Conservation (phyloP, 805 yeast species). For the Cyberlindnera lachancei region DNA sequence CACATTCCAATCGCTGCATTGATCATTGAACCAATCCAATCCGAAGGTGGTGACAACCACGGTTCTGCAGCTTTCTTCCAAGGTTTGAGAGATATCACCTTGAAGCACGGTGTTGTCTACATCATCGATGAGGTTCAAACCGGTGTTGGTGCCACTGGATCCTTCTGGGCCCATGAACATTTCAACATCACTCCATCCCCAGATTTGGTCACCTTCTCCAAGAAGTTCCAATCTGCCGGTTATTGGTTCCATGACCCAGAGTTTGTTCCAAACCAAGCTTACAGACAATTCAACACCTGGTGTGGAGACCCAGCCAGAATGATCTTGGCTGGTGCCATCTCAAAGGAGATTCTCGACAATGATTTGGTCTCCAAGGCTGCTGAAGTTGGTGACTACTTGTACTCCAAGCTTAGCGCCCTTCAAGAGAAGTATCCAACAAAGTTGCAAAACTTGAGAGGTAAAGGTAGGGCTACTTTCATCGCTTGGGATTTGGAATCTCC, state of each 20-base stretch:
- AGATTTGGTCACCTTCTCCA: slow-evolving; percentile 80
- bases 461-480: slow-evolving; percentile 68
- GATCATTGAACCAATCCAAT: slow-evolving; percentile 85
- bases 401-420: slow-evolving; percentile 43
- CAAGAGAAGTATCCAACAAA: slow-evolving; percentile 46
- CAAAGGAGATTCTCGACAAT: slow-evolving; percentile 53
- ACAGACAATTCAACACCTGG: slow-evolving; percentile 92
- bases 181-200: slow-evolving; percentile 70
- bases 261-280: slow-evolving; percentile 66
- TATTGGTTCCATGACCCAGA: slow-evolving; percentile 73
- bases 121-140: slow-evolving; percentile 88
- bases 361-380: slow-evolving; percentile 49
- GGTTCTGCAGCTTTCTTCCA: slow-evolving; percentile 75
- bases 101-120: slow-evolving; percentile 60
- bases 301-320: slow-evolving; percentile 86
- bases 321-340: slow-evolving; percentile 68
- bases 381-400: slow-evolving; percentile 63
- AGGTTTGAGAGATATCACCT: slow-evolving; percentile 69
- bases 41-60: slow-evolving; percentile 91
- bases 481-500: slow-evolving; percentile 66
- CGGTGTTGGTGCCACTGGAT: slow-evolving; percentile 84
- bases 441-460: slow-evolving; percentile 59
- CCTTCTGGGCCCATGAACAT: slow-evolving; percentile 84
- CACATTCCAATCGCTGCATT: slow-evolving; percentile 77
- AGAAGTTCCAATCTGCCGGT: slow-evolving; percentile 87